Conservation (phyloP, 768 basidiomycete species). For the Gymnopilus dilepis region DNA sequence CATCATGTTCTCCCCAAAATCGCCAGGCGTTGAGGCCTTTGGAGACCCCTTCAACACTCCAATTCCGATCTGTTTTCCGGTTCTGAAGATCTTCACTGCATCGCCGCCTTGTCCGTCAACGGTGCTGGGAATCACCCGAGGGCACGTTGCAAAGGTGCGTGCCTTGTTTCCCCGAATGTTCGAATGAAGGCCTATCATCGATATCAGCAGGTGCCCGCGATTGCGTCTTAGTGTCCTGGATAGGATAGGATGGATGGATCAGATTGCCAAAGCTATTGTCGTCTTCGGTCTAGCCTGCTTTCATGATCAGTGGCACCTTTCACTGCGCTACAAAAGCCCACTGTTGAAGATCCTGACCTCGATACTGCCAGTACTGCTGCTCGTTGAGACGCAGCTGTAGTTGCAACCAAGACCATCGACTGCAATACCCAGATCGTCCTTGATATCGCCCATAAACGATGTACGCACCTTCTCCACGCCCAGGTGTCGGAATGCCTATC, state of each 20-base stretch:
- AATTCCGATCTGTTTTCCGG: too few species aligned
- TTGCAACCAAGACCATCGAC: not conserved
- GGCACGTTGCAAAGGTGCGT: slow-evolving; percentile 20
- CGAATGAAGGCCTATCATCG: slow-evolving; percentile 9
- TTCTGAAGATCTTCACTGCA: not conserved
- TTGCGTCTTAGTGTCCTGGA: too few species aligned
- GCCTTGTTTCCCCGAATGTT: slow-evolving; percentile 4
- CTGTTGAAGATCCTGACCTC: not conserved
- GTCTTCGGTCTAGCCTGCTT: not conserved
- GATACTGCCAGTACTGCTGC: not conserved
- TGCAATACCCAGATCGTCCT: not conserved
- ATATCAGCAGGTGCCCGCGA: not conserved
- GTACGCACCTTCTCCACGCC: slow-evolving; percentile 16
- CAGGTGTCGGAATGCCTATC: slow-evolving; percentile 6
- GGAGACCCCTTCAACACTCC: too few species aligned
- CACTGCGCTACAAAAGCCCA: not conserved
- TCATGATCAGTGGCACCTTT: not conserved
- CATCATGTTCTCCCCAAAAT: too few species aligned
- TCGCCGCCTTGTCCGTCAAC: not conserved
- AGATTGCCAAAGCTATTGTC: not conserved
- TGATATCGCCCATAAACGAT: not conserved
- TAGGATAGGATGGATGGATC: not conserved
- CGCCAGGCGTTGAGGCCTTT: too few species aligned
- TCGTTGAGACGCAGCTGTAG: not conserved
- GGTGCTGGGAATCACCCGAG: not conserved